Percentiles rank a stretch among this genome's conserved stretches.
phyloP scores from a whole-genome alignment of 202 grass and related monocot species.

The Schoenoplectus tabernaemontani region DNA sequence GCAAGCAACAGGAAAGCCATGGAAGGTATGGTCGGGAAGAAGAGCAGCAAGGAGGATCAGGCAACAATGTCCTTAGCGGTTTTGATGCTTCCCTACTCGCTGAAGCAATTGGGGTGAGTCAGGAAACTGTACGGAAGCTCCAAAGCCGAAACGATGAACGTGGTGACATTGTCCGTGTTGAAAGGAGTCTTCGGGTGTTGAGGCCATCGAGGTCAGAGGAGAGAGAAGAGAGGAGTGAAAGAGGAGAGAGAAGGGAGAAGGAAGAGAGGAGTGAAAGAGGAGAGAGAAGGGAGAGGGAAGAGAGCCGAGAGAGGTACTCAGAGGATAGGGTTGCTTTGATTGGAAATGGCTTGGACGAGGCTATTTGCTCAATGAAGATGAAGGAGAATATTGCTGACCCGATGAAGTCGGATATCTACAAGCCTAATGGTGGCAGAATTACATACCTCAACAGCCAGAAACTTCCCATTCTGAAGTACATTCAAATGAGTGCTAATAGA shows the following conservation, averaged over 20 bases:
- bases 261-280: not conserved
- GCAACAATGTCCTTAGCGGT: conserved; percentile 26
- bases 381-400: conserved; percentile 29
- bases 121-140: conserved; percentile 17
- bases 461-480: conserved; percentile 31
- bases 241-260: too few species aligned
- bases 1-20: not conserved
- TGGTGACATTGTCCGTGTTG: conserved; percentile 33
- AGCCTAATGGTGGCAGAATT: conserved; percentile 22
- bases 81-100: conserved; percentile 32
- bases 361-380: conserved; percentile 30
- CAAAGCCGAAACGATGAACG: conserved; percentile 30
- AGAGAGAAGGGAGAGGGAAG: conserved; percentile 1
- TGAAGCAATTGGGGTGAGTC: conserved; percentile 26
- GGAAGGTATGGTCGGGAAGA: not conserved
- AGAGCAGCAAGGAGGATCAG: not conserved
- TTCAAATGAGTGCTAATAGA: conserved; percentile 40
- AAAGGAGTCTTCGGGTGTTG: conserved; percentile 13
- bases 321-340: not conserved
- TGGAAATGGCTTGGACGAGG: conserved; percentile 13
- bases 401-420: conserved; percentile 28
- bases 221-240: not conserved
- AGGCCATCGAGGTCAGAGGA: not conserved
- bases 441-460: conserved; percentile 43
- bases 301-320: not conserved